phyloP scores from a whole-genome alignment of 176 grass and related monocot species.

The Eremochloa ophiuroides region DNA sequence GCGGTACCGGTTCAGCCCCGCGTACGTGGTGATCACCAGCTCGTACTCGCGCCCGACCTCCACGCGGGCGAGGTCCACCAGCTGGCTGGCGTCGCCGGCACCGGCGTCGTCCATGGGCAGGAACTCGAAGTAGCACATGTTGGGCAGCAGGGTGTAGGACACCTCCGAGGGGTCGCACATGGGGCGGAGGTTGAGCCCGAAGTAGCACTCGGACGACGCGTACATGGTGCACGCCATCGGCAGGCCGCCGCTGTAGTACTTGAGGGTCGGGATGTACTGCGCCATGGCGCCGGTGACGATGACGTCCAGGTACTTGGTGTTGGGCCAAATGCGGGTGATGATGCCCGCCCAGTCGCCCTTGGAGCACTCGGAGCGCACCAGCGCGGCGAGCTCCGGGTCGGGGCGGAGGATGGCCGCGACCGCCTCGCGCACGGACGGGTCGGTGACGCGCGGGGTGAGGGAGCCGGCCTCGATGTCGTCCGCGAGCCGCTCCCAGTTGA shows the following conservation, averaged over 20 bases:
- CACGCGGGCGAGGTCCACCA: slow-evolving; percentile 85
- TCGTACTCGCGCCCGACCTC: slow-evolving; percentile 85
- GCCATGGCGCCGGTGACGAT: slow-evolving; percentile 97
- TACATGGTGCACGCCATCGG: slow-evolving; percentile 99
- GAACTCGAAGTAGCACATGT: slow-evolving; percentile 99
- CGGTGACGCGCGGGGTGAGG: slow-evolving; percentile 59
- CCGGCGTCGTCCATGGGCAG: slow-evolving; percentile 48
- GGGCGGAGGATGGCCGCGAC: slow-evolving; percentile 59
- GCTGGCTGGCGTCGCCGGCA: slow-evolving; percentile 24
- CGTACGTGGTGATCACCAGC: slow-evolving; percentile 95
- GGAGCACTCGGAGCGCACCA: slow-evolving; percentile 59
- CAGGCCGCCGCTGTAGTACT: slow-evolving; percentile 79
- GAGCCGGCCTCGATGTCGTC: slow-evolving; percentile 53
- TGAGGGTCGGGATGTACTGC: slow-evolving; percentile 87
- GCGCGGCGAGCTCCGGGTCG: slow-evolving; percentile 54
- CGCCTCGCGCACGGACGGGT: slow-evolving; percentile 61
- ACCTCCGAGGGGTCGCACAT: slow-evolving; percentile 85
- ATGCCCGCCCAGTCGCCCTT: slow-evolving; percentile 77
- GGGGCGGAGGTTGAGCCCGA: slow-evolving; percentile 83
- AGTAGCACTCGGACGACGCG: slow-evolving; percentile 93
- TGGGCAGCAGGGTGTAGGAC: slow-evolving; percentile 99
- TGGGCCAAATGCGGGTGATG: slow-evolving; percentile 80
- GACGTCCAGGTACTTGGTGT: slow-evolving; percentile 92
- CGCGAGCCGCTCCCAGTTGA: slow-evolving; percentile 82
- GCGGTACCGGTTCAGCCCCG: slow-evolving; percentile 84